These are phyloP conservation scores for Triticum aestivum DNA, from an alignment of 176 grass and related monocot genomes.

Conservation along the genomic window DNA sequence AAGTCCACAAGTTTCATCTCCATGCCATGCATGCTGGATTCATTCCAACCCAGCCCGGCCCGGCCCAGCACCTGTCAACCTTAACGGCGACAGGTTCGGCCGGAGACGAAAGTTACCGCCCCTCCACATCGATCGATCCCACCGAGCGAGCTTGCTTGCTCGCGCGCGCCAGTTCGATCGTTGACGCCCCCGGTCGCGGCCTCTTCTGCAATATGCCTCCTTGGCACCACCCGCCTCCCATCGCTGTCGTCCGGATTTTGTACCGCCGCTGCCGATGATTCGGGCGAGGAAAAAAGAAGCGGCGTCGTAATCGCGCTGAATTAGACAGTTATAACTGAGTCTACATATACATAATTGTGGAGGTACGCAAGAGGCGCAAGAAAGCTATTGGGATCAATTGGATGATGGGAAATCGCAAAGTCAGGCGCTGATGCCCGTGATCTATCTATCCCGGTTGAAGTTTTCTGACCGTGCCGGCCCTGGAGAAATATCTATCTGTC, in stretches of 20 bases:
- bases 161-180: slow-evolving; percentile 21
- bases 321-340: no score
- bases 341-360: no score
- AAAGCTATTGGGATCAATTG: background rate
- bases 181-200: background rate
- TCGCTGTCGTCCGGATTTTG: slow-evolving; percentile 13
- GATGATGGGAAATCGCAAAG: background rate
- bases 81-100: slow-evolving; percentile 18
- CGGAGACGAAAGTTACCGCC: background rate
- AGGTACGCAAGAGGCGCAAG: no score
- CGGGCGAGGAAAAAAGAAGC: background rate
- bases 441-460: background rate
- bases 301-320: background rate
- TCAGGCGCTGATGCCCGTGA: background rate
- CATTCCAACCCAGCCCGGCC: slow-evolving; percentile 3
- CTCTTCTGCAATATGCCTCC: background rate
- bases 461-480: background rate
- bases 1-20: background rate
- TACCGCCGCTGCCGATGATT: background rate
- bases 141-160: background rate
- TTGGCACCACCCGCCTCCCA: background rate
- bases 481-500: slow-evolving; percentile 33
- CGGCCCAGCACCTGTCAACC: slow-evolving; percentile 24
- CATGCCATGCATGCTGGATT: slow-evolving; percentile 2
- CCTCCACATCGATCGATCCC: background rate